Evolutionary conservation across 2,329 filamentous ascomycete genomes (phyloP).

Genomic region (Penicillium sp.): DNA sequence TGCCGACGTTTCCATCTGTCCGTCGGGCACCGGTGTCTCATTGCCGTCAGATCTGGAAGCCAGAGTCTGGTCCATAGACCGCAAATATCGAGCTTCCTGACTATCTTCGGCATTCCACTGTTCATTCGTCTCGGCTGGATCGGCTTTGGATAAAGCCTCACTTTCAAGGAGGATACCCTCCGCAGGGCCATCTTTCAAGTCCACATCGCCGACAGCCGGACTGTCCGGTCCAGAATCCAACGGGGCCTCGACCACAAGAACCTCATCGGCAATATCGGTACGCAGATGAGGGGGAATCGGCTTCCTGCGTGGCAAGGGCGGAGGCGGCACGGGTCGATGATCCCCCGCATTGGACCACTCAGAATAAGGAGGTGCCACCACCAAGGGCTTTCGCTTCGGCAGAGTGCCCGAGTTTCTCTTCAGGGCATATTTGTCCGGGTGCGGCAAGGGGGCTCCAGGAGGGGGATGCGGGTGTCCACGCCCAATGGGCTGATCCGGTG

Average conservation of each 20-base stretch:
- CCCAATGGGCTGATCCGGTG: conserved; percentile 67
- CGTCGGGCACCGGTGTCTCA: neutral
- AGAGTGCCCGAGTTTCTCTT: conserved; percentile 56
- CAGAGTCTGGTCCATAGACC: conserved; percentile 7
- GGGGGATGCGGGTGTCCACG: conserved; percentile 77
- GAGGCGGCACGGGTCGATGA: conserved; percentile 39
- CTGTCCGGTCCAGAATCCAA: conserved; percentile 53
- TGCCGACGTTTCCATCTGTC: conserved; percentile 6
- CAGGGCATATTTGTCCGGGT: conserved; percentile 55
- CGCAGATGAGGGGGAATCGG: conserved; percentile 31
- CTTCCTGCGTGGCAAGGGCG: conserved; percentile 50
- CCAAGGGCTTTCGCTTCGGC: conserved; percentile 59
- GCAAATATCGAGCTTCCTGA: conserved; percentile 2
- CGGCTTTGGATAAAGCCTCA: conserved; percentile 7
- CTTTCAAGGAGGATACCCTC: conserved; percentile 2
- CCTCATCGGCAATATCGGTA: conserved; percentile 44
- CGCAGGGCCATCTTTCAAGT: conserved; percentile 10
- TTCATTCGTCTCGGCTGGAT: neutral
- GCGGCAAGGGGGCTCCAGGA: conserved; percentile 72
- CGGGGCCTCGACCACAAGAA: conserved; percentile 64
- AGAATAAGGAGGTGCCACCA: conserved; percentile 45
- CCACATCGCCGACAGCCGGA: conserved; percentile 25
- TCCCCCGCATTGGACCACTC: conserved; percentile 30
- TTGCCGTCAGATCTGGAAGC: conserved; percentile 1
- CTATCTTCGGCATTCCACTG: conserved; percentile 3